phyloP scores from a whole-genome alignment of 441 rosid species.

The Pelargonium citronellum region DNA sequence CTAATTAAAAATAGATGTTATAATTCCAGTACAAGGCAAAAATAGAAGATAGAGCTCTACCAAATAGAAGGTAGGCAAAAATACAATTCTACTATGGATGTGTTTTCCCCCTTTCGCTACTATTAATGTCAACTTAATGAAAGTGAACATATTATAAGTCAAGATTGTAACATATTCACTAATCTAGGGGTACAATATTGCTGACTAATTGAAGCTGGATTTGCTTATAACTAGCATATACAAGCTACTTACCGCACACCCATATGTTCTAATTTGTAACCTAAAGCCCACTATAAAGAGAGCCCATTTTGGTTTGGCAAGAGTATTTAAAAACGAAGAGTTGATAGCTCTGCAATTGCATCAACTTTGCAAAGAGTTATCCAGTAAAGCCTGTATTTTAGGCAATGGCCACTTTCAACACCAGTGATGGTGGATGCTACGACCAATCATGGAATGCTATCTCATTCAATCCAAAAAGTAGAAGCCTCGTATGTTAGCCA shows the following conservation, averaged over 20 bases:
- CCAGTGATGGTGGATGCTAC: background rate
- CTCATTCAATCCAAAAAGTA: background rate
- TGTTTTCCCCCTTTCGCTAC: too few relatives aligned
- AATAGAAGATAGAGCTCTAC: too few relatives aligned
- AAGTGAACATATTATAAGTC: background rate
- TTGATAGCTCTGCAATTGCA: background rate
- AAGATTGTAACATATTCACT: background rate
- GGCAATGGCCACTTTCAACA: background rate
- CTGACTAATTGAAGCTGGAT: background rate
- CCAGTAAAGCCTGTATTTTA: background rate
- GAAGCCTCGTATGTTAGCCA: background rate
- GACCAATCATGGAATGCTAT: background rate
- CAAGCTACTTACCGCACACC: background rate
- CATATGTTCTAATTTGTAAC: background rate
- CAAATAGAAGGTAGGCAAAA: too few relatives aligned
- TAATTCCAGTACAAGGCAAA: too few relatives aligned
- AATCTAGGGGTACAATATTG: background rate
- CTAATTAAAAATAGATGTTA: too few relatives aligned
- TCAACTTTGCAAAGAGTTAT: background rate
- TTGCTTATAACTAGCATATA: background rate
- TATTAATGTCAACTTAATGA: background rate
- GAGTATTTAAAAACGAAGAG: background rate
- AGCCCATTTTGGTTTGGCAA: background rate
- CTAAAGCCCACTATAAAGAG: background rate
- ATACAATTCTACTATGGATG: too few relatives aligned